phyloP scores from a whole-genome alignment of 352 stramenopile genomes.

The Globisporangium cylindrosporum region DNA sequence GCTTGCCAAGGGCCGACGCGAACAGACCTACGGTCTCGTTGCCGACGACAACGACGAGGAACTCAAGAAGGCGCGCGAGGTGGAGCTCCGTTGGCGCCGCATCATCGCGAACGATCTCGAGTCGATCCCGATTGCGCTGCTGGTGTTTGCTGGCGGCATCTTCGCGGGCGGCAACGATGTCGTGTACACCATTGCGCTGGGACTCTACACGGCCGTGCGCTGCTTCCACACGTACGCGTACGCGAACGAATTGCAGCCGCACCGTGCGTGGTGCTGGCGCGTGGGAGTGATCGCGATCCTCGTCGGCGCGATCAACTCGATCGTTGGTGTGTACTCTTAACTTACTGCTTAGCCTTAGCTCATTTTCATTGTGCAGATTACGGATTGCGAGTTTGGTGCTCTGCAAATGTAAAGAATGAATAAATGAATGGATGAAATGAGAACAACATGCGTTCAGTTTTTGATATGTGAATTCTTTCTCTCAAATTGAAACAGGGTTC shows the following conservation, averaged over 20 bases:
- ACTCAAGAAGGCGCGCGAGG: constrained; percentile 20
- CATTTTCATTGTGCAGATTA: background rate
- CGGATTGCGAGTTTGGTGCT: background rate
- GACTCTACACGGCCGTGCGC: constrained; percentile 35
- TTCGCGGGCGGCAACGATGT: constrained; percentile 27
- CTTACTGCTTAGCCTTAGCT: background rate
- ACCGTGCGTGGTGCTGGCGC: constrained; percentile 36
- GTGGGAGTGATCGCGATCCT: constrained; percentile 28
- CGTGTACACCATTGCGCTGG: constrained; percentile 27
- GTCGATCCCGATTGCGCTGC: constrained; percentile 37
- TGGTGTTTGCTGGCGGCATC: constrained; percentile 33
- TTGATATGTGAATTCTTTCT: too few species aligned
- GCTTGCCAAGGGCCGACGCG: constrained; percentile 33
- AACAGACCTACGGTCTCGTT: constrained; percentile 30
- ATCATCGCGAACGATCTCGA: constrained; percentile 52
- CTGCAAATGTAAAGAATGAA: background rate
- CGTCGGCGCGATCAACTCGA: constrained; percentile 29
- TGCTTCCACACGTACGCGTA: constrained; percentile 44
- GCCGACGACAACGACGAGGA: constrained; percentile 24
- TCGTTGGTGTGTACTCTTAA: constrained; percentile 15
- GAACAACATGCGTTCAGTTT: too few species aligned
- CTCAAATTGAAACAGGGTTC: too few species aligned
- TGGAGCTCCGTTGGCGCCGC: constrained; percentile 38
- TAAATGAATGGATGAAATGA: background rate
- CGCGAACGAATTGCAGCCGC: constrained; percentile 40